phyloP scores from a whole-genome alignment of 1,284 basidiomycete genomes.

The Ceraceosorus guamensis region DNA sequence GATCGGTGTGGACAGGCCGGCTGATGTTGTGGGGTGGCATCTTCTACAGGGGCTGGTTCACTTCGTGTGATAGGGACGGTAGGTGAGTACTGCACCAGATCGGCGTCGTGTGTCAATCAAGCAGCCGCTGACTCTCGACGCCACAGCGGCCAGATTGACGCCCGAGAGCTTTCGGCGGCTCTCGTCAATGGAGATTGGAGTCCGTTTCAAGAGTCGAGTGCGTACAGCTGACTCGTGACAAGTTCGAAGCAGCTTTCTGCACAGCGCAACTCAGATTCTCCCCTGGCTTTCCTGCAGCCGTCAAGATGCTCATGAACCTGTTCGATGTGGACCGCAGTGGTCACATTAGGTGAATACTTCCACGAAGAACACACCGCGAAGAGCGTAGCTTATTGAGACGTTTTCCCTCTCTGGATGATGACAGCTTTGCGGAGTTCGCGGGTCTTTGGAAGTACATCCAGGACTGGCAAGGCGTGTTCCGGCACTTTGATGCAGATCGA shows the following conservation, averaged over 20 bases:
- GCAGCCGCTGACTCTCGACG: too few relatives aligned
- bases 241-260: too few relatives aligned
- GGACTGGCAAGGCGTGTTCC: slow-evolving; percentile 40
- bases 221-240: too few relatives aligned
- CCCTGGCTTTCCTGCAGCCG: slow-evolving; percentile 17
- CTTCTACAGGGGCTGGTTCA: slow-evolving; percentile 23
- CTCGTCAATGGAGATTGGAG: slow-evolving; percentile 42
- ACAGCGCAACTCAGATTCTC: not conserved
- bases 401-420: slow-evolving; percentile 1
- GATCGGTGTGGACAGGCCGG: not conserved
- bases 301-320: slow-evolving; percentile 42
- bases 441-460: slow-evolving; percentile 39
- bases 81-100: too few relatives aligned
- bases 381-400: not conserved
- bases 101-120: too few relatives aligned
- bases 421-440: slow-evolving; percentile 12
- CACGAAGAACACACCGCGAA: slow-evolving; percentile 3
- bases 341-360: not conserved
- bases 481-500: slow-evolving; percentile 31
- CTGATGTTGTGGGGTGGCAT: not conserved
- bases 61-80: slow-evolving; percentile 36
- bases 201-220: too few relatives aligned
- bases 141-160: slow-evolving; percentile 33
- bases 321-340: slow-evolving; percentile 33
- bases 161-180: slow-evolving; percentile 32